Conservation (phyloP, 208 protist species). For the Naegleria fowleri region DNA sequence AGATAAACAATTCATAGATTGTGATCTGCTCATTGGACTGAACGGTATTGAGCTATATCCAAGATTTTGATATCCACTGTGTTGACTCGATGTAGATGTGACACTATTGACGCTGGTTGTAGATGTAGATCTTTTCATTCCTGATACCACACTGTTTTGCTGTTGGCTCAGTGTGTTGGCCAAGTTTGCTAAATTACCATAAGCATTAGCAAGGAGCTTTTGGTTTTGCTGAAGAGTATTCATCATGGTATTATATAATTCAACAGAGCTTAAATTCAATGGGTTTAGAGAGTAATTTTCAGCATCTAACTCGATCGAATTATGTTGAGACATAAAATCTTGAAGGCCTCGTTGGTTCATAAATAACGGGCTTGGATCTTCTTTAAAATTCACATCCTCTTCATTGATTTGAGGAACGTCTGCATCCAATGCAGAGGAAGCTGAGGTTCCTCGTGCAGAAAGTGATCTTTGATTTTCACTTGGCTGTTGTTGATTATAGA, state of each 20-base stretch:
- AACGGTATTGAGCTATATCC: neutral
- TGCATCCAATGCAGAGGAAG: neutral
- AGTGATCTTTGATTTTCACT: neutral
- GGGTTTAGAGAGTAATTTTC: neutral
- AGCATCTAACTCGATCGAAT: neutral
- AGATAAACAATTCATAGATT: neutral
- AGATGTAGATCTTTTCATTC: neutral
- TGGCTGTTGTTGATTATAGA: neutral
- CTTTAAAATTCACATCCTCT: neutral
- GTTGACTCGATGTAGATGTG: neutral
- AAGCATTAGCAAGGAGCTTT: neutral
- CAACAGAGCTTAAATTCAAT: neutral
- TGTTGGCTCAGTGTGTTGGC: neutral
- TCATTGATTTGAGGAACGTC: neutral
- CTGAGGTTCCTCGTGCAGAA: neutral
- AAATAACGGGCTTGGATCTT: neutral
- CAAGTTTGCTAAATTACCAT: neutral
- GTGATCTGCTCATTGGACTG: neutral
- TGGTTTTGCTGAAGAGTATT: neutral
- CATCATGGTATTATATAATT: neutral
- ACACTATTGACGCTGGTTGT: neutral
- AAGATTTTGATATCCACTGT: neutral
- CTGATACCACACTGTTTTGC: neutral
- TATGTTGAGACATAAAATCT: neutral
- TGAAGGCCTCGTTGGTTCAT: too few species aligned